phyloP scores from a whole-genome alignment of 441 rosid species.

The Gossypium schwendimanii region DNA sequence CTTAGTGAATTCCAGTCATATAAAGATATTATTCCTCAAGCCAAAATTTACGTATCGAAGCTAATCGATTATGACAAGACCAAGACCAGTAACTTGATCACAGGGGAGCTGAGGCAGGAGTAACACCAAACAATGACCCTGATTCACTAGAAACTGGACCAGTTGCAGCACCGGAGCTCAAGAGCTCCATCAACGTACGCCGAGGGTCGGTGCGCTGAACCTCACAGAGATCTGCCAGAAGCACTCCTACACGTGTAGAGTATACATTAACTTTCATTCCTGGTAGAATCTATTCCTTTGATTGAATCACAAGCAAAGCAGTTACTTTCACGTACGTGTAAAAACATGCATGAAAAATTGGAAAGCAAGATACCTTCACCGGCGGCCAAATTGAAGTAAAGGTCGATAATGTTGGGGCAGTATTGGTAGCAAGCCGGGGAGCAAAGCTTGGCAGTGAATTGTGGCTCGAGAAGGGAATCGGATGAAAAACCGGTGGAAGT shows the following conservation, averaged over 20 bases:
- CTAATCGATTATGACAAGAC: too few relatives aligned
- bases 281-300: slow-evolving; percentile 9
- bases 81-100: background rate
- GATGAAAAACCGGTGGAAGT: slow-evolving; percentile 81
- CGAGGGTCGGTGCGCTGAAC: slow-evolving; percentile 50
- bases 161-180: slow-evolving; percentile 53
- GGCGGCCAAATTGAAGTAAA: slow-evolving; percentile 83
- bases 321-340: background rate
- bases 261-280: background rate
- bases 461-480: slow-evolving; percentile 68
- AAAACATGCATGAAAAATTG: background rate
- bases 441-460: slow-evolving; percentile 76
- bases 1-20: background rate
- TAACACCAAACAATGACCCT: background rate
- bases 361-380: slow-evolving; percentile 60
- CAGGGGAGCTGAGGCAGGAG: background rate
- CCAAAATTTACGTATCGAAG: background rate
- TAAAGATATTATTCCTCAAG: background rate
- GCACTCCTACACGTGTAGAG: slow-evolving; percentile 51
- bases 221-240: slow-evolving; percentile 68
- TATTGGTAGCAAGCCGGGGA: slow-evolving; percentile 56
- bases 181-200: slow-evolving; percentile 61
- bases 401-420: slow-evolving; percentile 91
- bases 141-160: slow-evolving; percentile 25
- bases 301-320: slow-evolving; percentile 10